Evolutionary conservation across 192 early-diverging fungal genomes (phyloP).

Genomic region (Coemansia sp.): DNA sequence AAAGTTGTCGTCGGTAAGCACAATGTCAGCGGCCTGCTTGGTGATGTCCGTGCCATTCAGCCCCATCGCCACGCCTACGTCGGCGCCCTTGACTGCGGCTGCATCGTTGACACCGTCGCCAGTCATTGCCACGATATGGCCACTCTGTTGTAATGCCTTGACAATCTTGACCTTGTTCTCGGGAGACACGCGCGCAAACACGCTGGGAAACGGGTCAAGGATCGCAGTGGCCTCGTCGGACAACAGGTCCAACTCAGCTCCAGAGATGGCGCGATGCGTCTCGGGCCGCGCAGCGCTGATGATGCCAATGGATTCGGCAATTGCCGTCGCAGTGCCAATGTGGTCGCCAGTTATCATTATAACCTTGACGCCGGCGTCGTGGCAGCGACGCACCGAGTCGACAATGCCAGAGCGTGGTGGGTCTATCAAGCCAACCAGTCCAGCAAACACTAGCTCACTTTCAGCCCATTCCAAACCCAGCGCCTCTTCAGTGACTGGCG

Average conservation of each 20-base stretch:
- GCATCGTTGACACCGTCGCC: slow-evolving; percentile 98
- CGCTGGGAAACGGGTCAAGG: slow-evolving; percentile 86
- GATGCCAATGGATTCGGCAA: slow-evolving; percentile 89
- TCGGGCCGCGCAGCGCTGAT: slow-evolving; percentile 60
- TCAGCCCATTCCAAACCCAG: slow-evolving; percentile 60
- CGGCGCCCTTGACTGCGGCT: slow-evolving; percentile 93
- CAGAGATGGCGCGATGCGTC: slow-evolving; percentile 78
- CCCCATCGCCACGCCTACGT: slow-evolving; percentile 98
- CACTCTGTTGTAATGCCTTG: slow-evolving; percentile 78
- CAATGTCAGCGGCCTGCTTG: slow-evolving; percentile 97
- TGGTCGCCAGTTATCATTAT: slow-evolving; percentile 99
- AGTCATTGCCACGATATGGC: slow-evolving; percentile 85
- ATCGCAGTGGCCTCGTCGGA: slow-evolving; percentile 85
- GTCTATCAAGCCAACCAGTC: slow-evolving; percentile 92
- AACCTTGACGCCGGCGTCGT: slow-evolving; percentile 91
- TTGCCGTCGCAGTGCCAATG: slow-evolving; percentile 88
- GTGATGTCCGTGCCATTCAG: slow-evolving; percentile 95
- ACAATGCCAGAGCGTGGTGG: slow-evolving; percentile 84
- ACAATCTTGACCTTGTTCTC: slow-evolving; percentile 98
- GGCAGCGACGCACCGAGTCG: slow-evolving; percentile 79
- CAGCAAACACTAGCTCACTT: slow-evolving; percentile 79
- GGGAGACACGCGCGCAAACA: slow-evolving; percentile 95
- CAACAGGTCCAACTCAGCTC: slow-evolving; percentile 85
- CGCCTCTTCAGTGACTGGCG: slow-evolving; percentile 33
- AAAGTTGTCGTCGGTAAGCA: slow-evolving; percentile 94